Percentiles rank a stretch among this genome's conserved stretches.
Conservation (phyloP, 305 asterid species). For the Coffea humblotiana region DNA sequence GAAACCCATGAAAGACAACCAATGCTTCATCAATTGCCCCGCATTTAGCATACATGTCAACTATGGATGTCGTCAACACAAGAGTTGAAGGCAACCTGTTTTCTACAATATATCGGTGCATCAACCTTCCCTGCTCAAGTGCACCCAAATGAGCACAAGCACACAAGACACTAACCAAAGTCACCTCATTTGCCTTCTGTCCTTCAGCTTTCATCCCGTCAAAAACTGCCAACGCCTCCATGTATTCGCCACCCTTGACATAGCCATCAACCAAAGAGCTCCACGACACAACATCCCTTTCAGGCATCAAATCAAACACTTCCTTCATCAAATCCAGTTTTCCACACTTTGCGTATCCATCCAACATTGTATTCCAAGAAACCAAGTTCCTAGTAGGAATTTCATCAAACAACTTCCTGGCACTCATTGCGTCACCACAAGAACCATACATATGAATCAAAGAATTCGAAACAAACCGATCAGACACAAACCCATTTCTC, state of each 20-base stretch:
- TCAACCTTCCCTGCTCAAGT: constrained; percentile 63
- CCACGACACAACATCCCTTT: constrained; percentile 81
- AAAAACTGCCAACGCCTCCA: constrained; percentile 54
- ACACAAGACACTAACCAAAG: constrained; percentile 70
- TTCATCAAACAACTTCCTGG: constrained; percentile 16
- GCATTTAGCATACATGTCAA: constrained; percentile 89
- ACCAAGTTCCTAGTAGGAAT: constrained; percentile 58
- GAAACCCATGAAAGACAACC: constrained; percentile 45
- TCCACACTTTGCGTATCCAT: constrained; percentile 77
- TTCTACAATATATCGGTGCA: constrained; percentile 53
- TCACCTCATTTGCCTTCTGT: constrained; percentile 64
- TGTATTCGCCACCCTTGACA: constrained; percentile 59
- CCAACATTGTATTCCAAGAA: constrained; percentile 82
- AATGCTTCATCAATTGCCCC: constrained; percentile 73
- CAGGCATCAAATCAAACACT: constrained; percentile 68
- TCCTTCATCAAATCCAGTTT: constrained; percentile 50
- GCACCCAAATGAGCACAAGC: constrained; percentile 89
- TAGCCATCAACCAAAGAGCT: constrained; percentile 84
- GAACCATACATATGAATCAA: constrained; percentile 78
- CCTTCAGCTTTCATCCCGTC: constrained; percentile 48
- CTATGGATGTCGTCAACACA: constrained; percentile 59
- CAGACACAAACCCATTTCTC: constrained; percentile 50
- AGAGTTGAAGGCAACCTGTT: constrained; percentile 54
- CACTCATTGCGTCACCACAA: constrained; percentile 41
- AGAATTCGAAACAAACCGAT: constrained; percentile 62